Evolutionary conservation across 208 protist genomes (phyloP).

Genomic region (Zelonia costaricensis): DNA sequence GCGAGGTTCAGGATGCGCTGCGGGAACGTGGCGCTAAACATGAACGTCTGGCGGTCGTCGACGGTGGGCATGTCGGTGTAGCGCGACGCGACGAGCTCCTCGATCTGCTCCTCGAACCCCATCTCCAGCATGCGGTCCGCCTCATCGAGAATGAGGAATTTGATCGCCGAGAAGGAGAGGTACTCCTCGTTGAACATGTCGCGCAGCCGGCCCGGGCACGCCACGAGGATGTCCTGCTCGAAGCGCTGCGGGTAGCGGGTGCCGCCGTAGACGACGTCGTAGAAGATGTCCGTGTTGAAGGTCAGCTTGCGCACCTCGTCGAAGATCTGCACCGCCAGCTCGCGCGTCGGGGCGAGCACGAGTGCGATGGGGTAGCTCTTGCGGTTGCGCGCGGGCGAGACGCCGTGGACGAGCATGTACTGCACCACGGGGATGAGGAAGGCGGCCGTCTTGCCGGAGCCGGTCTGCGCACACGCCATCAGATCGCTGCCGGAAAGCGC

Average conservation of each 20-base stretch:
- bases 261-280: conserved; percentile 98
- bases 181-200: conserved; percentile 84
- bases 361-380: conserved; percentile 80
- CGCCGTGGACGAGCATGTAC: conserved; percentile 92
- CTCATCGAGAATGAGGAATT: conserved; percentile 97
- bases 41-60: conserved; percentile 97
- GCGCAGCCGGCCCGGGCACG: conserved; percentile 89
- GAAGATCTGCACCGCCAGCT: conserved; percentile 96
- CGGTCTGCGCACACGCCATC: conserved; percentile 99
- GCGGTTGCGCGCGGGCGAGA: conserved; percentile 59
- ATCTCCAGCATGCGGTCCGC: conserved; percentile 99
- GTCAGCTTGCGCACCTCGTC: conserved; percentile 96
- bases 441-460: conserved; percentile 98
- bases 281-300: conserved; percentile 92
- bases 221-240: conserved; percentile 93
- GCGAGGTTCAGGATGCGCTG: conserved; percentile 97
- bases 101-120: conserved; percentile 99
- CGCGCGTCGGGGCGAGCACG: conserved; percentile 96
- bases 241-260: conserved; percentile 94
- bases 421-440: conserved; percentile 97
- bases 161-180: conserved; percentile 86
- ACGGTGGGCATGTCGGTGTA: conserved; percentile 92
- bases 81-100: conserved; percentile 94
- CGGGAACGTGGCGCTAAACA: conserved; percentile 99
- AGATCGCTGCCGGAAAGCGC: conserved; percentile 92